phyloP scores from a whole-genome alignment of 345 rosid species.

The Eutrema yunnanense region DNA sequence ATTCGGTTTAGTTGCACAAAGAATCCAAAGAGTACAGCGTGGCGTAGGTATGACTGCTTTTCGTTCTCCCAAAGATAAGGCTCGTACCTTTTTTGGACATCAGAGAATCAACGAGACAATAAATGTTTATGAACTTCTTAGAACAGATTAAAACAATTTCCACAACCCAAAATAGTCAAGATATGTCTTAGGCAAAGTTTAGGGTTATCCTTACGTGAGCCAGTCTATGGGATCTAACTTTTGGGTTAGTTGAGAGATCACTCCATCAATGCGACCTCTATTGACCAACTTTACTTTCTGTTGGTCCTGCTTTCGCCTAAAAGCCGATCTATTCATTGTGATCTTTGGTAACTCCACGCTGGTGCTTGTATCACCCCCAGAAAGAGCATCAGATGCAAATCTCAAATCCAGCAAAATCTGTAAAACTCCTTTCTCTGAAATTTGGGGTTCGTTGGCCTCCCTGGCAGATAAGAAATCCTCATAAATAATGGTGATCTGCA shows the following conservation, averaged over 20 bases:
- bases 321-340: constrained; percentile 46
- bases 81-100: constrained; percentile 59
- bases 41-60: constrained; percentile 79
- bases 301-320: constrained; percentile 66
- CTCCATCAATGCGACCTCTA: constrained; percentile 51
- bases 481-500: constrained; percentile 73
- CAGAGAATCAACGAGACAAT: constrained; percentile 5
- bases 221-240: constrained; percentile 97
- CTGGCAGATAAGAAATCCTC: constrained; percentile 61
- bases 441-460: constrained; percentile 54
- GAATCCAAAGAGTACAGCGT: constrained; percentile 98
- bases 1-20: constrained; percentile 93
- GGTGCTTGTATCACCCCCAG: constrained; percentile 56
- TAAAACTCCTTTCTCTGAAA: constrained; percentile 92
- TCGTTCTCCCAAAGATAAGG: constrained; percentile 95
- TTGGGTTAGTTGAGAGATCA: constrained; percentile 54
- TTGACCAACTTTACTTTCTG: constrained; percentile 42
- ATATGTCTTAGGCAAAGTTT: not conserved
- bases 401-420: constrained; percentile 84
- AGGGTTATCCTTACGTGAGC: constrained; percentile 72
- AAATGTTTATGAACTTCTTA: not conserved
- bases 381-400: constrained; percentile 78
- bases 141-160: not conserved
- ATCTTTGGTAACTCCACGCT: constrained; percentile 47
- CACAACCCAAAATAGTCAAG: not conserved